Evolutionary conservation across 1,139 yeast species (phyloP), one percentile per base, ranked within the genome.

Genomic region (Taphrina deformans): DNA sequence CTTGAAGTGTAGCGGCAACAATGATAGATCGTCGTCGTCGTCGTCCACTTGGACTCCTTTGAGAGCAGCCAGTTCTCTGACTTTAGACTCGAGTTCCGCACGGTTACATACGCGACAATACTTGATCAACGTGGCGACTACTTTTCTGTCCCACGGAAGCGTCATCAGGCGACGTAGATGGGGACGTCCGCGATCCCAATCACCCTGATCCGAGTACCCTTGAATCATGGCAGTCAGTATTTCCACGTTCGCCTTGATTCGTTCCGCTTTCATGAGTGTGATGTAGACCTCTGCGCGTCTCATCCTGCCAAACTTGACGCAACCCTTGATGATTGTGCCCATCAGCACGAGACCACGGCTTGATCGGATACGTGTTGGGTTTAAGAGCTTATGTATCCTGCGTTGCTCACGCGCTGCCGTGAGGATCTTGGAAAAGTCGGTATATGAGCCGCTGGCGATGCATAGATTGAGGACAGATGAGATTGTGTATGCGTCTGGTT

Each of bases 401-500:
- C 48, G 52, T 44, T 52, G 65, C 27, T 56, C 48, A 3, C 66
- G 65, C 6, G 63, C 45, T 5, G 60, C 67, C 27, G 62, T 29
- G 16, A 62, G 55, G 14, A 67, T 46, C 41, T 61, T 60, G 14
- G 66, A 31, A 9, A 69, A 44, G 55, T 40, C 58, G n/a, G 56
- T 44, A 23, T 64, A 61, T 14, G 41, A 35, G 14, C 63, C 50
- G 14, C 59, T 59, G 9, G 65, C 68, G 4, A 65, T 65, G 23
- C 67, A 45, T 24, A 64, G 40, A n/a, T 59, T 55, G 35, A 69
- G 60, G 14, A 66, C 31, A n/a, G 58, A 46, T 18, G 67, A 59
- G 14, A 68, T 33, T 3, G 66, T 63, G 18, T 65, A 51, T 2
- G 62, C 63, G n/a, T 67, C 67, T 3, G 66, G 65, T 26, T 55